phyloP scores from a whole-genome alignment of 2,329 filamentous ascomycete genomes.

The Stenocarpella maydis region DNA sequence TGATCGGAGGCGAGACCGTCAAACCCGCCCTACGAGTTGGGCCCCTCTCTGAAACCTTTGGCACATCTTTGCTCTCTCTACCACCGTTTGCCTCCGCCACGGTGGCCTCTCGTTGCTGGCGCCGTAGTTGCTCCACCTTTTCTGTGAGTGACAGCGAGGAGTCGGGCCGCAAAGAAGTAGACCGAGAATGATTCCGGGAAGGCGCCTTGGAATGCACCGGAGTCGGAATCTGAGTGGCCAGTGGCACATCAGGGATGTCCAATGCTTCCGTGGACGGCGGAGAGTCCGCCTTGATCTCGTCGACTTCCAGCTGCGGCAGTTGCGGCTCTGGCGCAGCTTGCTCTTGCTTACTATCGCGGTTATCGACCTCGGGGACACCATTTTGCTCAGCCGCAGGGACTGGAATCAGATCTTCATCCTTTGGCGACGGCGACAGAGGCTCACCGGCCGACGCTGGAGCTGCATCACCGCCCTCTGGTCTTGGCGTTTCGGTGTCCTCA shows the following conservation, averaged over 20 bases:
- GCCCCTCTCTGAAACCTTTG: slow-evolving; percentile 44
- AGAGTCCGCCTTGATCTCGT: background rate
- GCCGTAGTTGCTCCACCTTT: slow-evolving; percentile 60
- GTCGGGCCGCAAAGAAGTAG: slow-evolving; percentile 29
- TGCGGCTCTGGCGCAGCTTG: background rate
- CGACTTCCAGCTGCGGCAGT: background rate
- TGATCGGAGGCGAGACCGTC: slow-evolving; percentile 60
- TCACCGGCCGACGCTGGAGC: background rate
- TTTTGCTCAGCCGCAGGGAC: slow-evolving; percentile 5
- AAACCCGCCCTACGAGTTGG: slow-evolving; percentile 55
- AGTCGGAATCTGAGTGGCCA: slow-evolving; percentile 14
- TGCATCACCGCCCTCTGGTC: background rate
- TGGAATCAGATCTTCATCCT: slow-evolving; percentile 6
- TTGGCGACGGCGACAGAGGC: background rate
- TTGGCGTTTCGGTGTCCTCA: slow-evolving; percentile 11
- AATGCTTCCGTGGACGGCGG: background rate
- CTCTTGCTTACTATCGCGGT: background rate
- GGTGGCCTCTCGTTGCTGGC: slow-evolving; percentile 52
- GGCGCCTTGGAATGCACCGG: slow-evolving; percentile 29
- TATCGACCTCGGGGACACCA: background rate
- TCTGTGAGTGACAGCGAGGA: slow-evolving; percentile 49
- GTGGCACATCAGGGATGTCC: background rate
- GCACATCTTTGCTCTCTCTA: slow-evolving; percentile 34
- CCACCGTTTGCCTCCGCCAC: slow-evolving; percentile 43
- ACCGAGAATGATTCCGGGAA: slow-evolving; percentile 33